Evolutionary conservation across 208 protist species (phyloP), one percentile per base, ranked within the genome.

Genomic region (Leishmania lainsoni): DNA sequence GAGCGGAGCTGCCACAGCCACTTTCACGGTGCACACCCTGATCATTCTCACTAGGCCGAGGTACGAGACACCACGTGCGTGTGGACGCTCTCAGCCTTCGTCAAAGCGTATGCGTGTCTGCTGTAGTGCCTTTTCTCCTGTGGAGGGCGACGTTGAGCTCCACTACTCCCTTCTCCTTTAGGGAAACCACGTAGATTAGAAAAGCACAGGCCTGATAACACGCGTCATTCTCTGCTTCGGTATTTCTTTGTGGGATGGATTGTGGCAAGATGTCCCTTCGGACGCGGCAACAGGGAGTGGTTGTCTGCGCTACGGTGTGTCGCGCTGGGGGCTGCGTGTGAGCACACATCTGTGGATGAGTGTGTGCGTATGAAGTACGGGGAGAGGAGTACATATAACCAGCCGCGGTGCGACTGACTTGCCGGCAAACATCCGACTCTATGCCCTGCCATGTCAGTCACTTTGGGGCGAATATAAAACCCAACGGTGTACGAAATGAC

Each of bases 21-120:
- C 79, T 35, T 32, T 9, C 72, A 78, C 70, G n/a, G 8, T 17
- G 3, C 54, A 49, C 81, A 84, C 51, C 49, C 54, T 10, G 29
- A 71, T 20, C 54, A 78, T 29, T 56, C 72, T 9, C 74, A 72
- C 35, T 78, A 78, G 59, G 58, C 12, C 14, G 42, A 1, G 4
- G 45, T 9, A 72, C 29, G 26, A 80, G 63, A 58, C 22, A 42
- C 26, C 4, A 14, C n/a, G 51, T n/a, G 26, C 10, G 5, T 52
- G 66, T 51, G 65, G 3, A 8, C 1, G 6, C n/a, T 63, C 58
- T 63, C 16, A 39, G 35, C 35, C 35, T 1, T 39, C 35, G 35
- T 39, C 35, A 39, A 39, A 39, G 35, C 35, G 35, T 39, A 39
- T 39, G 35, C 35, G 35, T 66, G 59, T 65, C 2, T 39, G 22